phyloP scores from a whole-genome alignment of 2,329 filamentous ascomycete species.

The Colletotrichum agaves region DNA sequence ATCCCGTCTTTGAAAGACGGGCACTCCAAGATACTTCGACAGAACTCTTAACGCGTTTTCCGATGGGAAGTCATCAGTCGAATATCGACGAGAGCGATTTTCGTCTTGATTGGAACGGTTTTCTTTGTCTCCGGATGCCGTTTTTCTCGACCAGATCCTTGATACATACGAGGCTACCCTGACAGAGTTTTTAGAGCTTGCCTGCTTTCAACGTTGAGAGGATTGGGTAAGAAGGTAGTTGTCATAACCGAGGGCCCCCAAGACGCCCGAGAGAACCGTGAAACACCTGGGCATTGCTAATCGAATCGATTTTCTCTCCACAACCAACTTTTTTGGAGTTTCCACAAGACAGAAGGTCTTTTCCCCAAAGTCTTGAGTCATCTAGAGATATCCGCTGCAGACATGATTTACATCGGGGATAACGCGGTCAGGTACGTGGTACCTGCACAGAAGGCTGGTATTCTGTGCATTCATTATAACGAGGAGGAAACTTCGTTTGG shows the following conservation, averaged over 20 bases:
- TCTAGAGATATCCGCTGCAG: conserved; percentile 40
- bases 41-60: conserved; percentile 53
- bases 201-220: conserved; percentile 48
- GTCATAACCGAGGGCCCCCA: conserved; percentile 59
- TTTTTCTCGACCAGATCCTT: conserved; percentile 41
- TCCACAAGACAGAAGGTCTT: conserved; percentile 44
- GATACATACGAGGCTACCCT: conserved; percentile 47
- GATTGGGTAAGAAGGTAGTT: conserved; percentile 50
- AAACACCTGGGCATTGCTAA: conserved; percentile 43
- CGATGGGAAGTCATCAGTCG: conserved; percentile 54
- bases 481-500: conserved; percentile 36
- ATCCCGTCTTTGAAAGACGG: conserved; percentile 37
- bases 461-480: conserved; percentile 44
- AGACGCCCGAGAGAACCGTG: conserved; percentile 58
- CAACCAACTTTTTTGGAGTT: conserved; percentile 45
- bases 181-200: conserved; percentile 43
- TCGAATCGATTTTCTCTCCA: conserved; percentile 46
- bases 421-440: conserved; percentile 44
- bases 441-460: conserved; percentile 43
- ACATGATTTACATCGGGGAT: conserved; percentile 47
- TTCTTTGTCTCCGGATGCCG: conserved; percentile 33
- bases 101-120: conserved; percentile 45
- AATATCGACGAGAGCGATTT: conserved; percentile 56
- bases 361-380: conserved; percentile 44
- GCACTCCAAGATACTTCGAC: conserved; percentile 49